Evolutionary conservation across 768 basidiomycete species (phyloP), one percentile per base, ranked within the genome.

Genomic region (Roridomyces roridus): DNA sequence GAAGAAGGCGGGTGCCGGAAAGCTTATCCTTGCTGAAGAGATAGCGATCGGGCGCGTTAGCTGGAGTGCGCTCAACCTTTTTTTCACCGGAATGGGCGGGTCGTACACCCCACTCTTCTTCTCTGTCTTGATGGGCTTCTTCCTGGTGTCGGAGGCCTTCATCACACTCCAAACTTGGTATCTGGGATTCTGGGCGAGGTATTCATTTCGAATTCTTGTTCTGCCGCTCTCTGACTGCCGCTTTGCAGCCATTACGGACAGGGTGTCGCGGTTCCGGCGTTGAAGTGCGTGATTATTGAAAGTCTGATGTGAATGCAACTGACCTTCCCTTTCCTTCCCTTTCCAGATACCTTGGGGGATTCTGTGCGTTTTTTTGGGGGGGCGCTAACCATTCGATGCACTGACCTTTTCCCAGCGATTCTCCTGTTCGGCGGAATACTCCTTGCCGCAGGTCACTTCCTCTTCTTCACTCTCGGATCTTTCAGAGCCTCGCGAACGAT

Each of bases 11-110:
- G 66, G 63, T 21, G 76, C 77, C 36, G 85, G 85, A 2, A 86
- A 87, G 63, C 75, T 89, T 12, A 80, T 88, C 43, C 68, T 86
- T 5, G 80, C 79, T 0, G 88, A 90, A 66, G 88, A 90, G 63
- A 78, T 87, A 35, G 78, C 72, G 4, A 72, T 79, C 35, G 87
- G 87, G 0, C 83, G 81, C 51, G 79, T 89, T 24, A 79, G 80
- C 36, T 84, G 81, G 80, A 41, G 29, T 4, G 47, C 56, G 23
- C 34, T 81, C 17, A 74, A 70, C 52, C 65, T 81, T 8, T 78
- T 74, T 55, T 63, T 82, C 37, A 58, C 46, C 8, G 74, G 71
- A 8, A 69, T 80, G 18, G 73, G 77, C 28, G 79, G 78, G 17
- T 63, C 66, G 8, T 65, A 70, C 26, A 70, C 73, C 7, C 17